Evolutionary conservation across 2,329 filamentous ascomycete genomes (phyloP).

Genomic region (Colletotrichum horii): DNA sequence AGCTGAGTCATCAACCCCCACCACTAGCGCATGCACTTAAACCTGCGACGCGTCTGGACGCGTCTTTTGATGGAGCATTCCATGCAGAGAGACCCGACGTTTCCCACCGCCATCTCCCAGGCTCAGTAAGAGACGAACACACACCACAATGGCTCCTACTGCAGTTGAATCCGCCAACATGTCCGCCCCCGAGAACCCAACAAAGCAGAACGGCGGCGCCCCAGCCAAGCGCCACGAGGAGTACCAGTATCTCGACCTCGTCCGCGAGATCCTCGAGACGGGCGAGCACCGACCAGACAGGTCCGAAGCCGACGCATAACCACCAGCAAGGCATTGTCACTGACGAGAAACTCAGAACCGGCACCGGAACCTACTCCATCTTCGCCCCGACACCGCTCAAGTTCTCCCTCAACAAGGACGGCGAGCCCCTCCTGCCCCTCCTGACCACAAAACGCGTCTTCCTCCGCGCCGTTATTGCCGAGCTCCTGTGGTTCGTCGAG

Average conservation of each 20-base stretch:
- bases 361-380: constrained; percentile 88
- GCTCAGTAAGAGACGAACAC: not conserved
- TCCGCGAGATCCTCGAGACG: constrained; percentile 79
- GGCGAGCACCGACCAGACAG: constrained; percentile 92
- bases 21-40: not conserved
- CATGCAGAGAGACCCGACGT: not conserved
- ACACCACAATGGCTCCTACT: constrained; percentile 1
- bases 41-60: constrained; percentile 12
- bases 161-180: constrained; percentile 1
- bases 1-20: constrained; percentile 10
- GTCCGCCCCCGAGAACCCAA: not conserved
- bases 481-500: constrained; percentile 94
- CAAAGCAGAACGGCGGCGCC: not conserved
- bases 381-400: constrained; percentile 88
- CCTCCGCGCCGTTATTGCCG: constrained; percentile 84
- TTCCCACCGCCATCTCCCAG: not conserved
- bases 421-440: constrained; percentile 78
- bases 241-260: constrained; percentile 89
- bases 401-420: constrained; percentile 76
- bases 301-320: constrained; percentile 44
- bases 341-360: constrained; percentile 65
- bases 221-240: constrained; percentile 71
- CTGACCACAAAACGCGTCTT: constrained; percentile 98
- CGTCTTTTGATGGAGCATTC: not conserved
- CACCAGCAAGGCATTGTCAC: not conserved